These are phyloP conservation scores for Albugo laibachii DNA, from an alignment of 352 stramenopile species.

Conservation along the genomic window DNA sequence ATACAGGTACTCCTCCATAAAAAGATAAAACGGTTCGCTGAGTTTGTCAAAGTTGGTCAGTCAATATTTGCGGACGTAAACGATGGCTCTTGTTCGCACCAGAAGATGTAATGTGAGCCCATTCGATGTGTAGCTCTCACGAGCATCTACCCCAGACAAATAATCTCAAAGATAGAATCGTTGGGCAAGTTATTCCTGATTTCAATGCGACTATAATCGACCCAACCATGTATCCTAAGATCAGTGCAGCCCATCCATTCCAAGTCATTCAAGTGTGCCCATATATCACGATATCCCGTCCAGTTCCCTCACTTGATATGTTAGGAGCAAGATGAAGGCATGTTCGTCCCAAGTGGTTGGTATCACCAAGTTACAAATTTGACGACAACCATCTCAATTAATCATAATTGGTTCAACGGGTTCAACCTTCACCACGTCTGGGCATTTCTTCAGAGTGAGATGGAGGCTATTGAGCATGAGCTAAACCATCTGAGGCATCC, in stretches of 20 bases:
- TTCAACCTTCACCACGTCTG: constrained; percentile 47
- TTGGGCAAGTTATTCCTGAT: constrained; percentile 29
- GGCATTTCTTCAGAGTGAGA: constrained; percentile 46
- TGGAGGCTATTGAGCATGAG: constrained; percentile 32
- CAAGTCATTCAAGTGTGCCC: constrained; percentile 20
- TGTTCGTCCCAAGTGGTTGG: constrained; percentile 95
- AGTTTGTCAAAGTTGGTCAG: constrained; percentile 72
- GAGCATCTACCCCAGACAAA: constrained; percentile 18
- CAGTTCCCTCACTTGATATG: not conserved
- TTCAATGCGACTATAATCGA: constrained; percentile 24
- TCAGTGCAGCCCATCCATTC: constrained; percentile 20
- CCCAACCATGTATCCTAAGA: constrained; percentile 25
- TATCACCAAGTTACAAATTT: constrained; percentile 91
- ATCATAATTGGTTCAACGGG: constrained; percentile 95
- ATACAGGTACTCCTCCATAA: constrained; percentile 47
- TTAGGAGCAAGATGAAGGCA: constrained; percentile 35
- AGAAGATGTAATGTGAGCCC: constrained; percentile 23
- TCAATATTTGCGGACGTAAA: constrained; percentile 91
- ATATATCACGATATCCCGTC: not conserved
- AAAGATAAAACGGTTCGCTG: not conserved
- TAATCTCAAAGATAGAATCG: constrained; percentile 61
- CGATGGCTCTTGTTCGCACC: constrained; percentile 82
- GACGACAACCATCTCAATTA: constrained; percentile 88
- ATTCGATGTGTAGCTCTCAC: constrained; percentile 1
- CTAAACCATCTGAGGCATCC: constrained; percentile 8